Evolutionary conservation across 177 flowering plant species (phyloP).

Genomic region (Telopea speciosissima): DNA sequence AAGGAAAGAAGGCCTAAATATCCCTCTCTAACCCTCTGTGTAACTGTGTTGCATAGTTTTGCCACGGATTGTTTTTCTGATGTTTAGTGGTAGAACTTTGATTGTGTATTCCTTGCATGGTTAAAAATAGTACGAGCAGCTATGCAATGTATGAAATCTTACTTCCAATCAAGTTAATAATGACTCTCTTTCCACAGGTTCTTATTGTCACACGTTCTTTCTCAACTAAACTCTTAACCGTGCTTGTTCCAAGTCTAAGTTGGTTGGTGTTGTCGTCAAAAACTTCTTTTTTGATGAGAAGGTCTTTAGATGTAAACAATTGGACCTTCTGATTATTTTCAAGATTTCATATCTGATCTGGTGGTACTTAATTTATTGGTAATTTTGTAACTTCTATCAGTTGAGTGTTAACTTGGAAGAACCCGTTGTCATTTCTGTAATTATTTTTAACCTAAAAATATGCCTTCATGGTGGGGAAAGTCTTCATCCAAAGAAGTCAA

Average conservation of each 20-base stretch:
- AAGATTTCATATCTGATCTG: not conserved
- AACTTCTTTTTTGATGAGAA: constrained; percentile 1
- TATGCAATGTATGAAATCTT: not conserved
- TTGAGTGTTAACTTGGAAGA: not conserved
- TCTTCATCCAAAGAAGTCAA: constrained; percentile 79
- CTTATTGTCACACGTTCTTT: not conserved
- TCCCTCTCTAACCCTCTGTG: too few relatives aligned
- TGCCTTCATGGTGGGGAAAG: constrained; percentile 93
- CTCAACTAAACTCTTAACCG: not conserved
- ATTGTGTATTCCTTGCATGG: not conserved
- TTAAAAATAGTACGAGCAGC: not conserved
- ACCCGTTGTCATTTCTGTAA: not conserved
- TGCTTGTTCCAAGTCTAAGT: not conserved
- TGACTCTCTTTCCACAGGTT: constrained; percentile 1
- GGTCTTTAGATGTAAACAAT: constrained; percentile 1
- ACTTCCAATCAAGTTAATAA: not conserved
- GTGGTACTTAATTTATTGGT: not conserved
- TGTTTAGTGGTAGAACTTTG: not conserved
- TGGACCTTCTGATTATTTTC: constrained; percentile 4
- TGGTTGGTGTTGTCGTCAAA: not conserved
- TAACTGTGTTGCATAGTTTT: too few relatives aligned
- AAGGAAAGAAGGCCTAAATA: too few relatives aligned
- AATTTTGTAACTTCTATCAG: not conserved
- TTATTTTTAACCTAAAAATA: constrained; percentile 17
- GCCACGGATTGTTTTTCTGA: not conserved